phyloP scores from a whole-genome alignment of 192 early-diverging fungal species.

The Chytriomyces confervae region DNA sequence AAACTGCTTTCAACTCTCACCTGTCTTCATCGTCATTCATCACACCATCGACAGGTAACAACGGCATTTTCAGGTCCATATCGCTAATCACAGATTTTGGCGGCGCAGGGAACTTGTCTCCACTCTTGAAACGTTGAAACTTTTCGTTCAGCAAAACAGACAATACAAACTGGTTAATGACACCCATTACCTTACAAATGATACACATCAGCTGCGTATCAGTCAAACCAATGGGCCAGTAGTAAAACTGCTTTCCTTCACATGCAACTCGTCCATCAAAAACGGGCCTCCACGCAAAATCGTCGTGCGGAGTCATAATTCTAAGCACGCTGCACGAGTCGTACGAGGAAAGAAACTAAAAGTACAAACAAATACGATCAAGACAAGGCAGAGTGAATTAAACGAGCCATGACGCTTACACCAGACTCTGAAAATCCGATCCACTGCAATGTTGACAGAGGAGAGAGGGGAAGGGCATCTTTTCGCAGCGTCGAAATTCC shows the following conservation, averaged over 20 bases:
- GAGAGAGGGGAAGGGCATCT: conserved; percentile 70
- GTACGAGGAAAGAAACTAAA: conserved; percentile 72
- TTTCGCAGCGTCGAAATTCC: conserved; percentile 56
- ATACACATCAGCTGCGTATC: conserved; percentile 74
- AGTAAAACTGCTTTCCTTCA: conserved; percentile 60
- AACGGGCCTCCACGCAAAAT: conserved; percentile 80
- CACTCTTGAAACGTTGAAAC: conserved; percentile 42
- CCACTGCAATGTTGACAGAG: conserved; percentile 73
- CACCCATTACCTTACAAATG: conserved; percentile 62
- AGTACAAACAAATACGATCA: not conserved
- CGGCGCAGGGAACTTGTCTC: conserved; percentile 65
- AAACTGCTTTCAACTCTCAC: no score
- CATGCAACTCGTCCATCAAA: conserved; percentile 64
- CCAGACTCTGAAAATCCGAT: conserved; percentile 82
- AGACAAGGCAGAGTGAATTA: conserved; percentile 4
- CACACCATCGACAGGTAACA: conserved; percentile 59
- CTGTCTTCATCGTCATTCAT: conserved; percentile 39
- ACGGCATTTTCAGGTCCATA: conserved; percentile 69
- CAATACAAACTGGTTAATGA: conserved; percentile 3
- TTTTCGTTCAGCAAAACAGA: not conserved
- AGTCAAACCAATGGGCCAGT: conserved; percentile 88
- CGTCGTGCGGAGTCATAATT: conserved; percentile 71
- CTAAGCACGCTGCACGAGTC: conserved; percentile 82
- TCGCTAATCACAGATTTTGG: conserved; percentile 75
- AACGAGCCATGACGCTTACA: conserved; percentile 41